Evolutionary conservation across 1,139 yeast genomes (phyloP).

Genomic region (Geotrichum citri-aurantii): DNA sequence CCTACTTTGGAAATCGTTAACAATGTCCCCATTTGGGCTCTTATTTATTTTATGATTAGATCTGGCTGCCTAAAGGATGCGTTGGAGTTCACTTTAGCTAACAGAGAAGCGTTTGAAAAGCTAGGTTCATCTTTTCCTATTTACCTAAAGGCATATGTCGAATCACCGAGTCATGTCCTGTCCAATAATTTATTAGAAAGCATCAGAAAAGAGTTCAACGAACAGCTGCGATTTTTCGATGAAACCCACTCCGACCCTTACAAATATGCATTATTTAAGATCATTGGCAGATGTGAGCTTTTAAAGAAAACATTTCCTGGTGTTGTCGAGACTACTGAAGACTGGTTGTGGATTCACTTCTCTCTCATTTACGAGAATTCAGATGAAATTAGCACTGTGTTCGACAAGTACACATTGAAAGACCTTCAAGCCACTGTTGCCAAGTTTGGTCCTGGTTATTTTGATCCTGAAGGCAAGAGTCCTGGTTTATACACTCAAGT

Average conservation of each 20-base stretch:
- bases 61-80: conserved; percentile 82
- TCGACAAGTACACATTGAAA: conserved; percentile 64
- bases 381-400: conserved; percentile 43
- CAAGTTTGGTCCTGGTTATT: conserved; percentile 68
- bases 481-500: conserved; percentile 71
- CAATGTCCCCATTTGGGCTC: conserved; percentile 89
- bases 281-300: conserved; percentile 86
- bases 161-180: conserved; percentile 50
- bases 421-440: conserved; percentile 67
- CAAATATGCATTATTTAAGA: conserved; percentile 83
- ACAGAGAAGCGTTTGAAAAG: conserved; percentile 61
- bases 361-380: conserved; percentile 58
- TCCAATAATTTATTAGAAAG: conserved; percentile 66
- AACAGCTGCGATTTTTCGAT: conserved; percentile 65
- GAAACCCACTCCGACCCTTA: conserved; percentile 67
- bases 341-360: conserved; percentile 95
- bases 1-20: conserved; percentile 58
- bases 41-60: conserved; percentile 75
- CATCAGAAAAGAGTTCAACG: conserved; percentile 75
- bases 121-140: conserved; percentile 80
- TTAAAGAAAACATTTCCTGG: conserved; percentile 67
- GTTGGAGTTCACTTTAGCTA: conserved; percentile 49
- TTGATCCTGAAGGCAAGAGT: conserved; percentile 56
- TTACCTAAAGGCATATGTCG: conserved; percentile 67
- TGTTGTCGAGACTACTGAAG: conserved; percentile 78